These are phyloP conservation scores for Phytophthora kernoviae DNA, from an alignment of 352 stramenopile genomes.

Conservation along the genomic window DNA sequence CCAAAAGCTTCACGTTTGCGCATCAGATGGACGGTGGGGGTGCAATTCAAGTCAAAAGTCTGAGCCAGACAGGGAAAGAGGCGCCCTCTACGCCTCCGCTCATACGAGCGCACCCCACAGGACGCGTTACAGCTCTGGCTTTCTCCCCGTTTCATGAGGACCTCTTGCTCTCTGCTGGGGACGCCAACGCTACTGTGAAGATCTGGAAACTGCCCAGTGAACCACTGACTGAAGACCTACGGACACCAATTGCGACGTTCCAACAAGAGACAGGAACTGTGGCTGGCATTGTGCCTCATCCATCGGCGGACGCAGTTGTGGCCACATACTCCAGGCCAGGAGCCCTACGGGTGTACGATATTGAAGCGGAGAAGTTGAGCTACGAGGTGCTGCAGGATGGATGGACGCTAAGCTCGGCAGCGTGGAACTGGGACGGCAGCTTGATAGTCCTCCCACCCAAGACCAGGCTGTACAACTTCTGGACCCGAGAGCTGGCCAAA, in stretches of 20 bases:
- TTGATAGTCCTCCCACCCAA: constrained; percentile 43
- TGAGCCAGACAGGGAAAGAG: constrained; percentile 47
- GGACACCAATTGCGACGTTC: constrained; percentile 25
- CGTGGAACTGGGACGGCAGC: constrained; percentile 81
- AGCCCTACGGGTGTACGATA: constrained; percentile 51
- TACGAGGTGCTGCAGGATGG: constrained; percentile 20
- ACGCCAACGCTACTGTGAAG: constrained; percentile 51
- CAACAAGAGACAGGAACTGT: constrained; percentile 26
- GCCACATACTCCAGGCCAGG: constrained; percentile 45
- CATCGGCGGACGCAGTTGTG: constrained; percentile 52
- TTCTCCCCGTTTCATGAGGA: constrained; percentile 62
- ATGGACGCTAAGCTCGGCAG: constrained; percentile 32
- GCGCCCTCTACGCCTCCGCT: constrained; percentile 40
- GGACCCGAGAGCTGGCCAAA: constrained; percentile 52
- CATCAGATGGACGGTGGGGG: constrained; percentile 70
- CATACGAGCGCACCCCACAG: constrained; percentile 60
- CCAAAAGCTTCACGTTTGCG: constrained; percentile 59
- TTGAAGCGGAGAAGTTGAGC: constrained; percentile 34
- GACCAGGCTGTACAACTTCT: constrained; percentile 55
- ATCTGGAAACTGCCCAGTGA: constrained; percentile 58
- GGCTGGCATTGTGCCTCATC: constrained; percentile 54
- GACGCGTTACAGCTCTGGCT: constrained; percentile 60
- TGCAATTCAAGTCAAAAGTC: constrained; percentile 62
- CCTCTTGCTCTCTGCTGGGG: constrained; percentile 63
- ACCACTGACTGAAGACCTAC: constrained; percentile 38